These are phyloP conservation scores for Hypoxylon sp. DNA, from an alignment of 2,329 filamentous ascomycete species.

Conservation along the genomic window DNA sequence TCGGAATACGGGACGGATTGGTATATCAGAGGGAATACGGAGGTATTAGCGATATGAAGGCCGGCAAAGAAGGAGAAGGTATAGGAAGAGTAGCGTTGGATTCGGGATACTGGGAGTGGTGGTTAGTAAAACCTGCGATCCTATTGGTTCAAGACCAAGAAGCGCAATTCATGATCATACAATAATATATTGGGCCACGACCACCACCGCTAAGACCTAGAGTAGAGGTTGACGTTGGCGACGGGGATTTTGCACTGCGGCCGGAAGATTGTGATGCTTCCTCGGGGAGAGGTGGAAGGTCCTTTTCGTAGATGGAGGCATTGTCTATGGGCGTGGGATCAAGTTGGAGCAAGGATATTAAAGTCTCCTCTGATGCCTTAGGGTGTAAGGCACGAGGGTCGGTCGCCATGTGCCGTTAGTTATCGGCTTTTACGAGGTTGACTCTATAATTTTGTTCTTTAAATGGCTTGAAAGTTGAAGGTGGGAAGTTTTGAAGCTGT, in stretches of 20 bases:
- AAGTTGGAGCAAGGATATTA: conserved; percentile 80
- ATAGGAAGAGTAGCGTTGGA: conserved; percentile 93
- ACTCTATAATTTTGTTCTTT: not conserved
- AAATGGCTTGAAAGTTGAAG: not conserved
- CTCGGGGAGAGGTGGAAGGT: conserved; percentile 58
- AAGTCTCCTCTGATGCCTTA: conserved; percentile 67
- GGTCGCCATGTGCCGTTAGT: conserved; percentile 45
- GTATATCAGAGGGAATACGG: conserved; percentile 82
- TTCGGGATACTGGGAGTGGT: conserved; percentile 71
- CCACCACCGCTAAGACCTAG: conserved; percentile 73
- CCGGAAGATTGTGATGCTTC: conserved; percentile 55
- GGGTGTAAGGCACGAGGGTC: conserved; percentile 57
- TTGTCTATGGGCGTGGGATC: conserved; percentile 84
- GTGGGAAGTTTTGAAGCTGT: conserved; percentile 6
- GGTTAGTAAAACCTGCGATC: conserved; percentile 37
- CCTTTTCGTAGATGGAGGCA: conserved; percentile 65
- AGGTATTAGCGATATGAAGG: conserved; percentile 85
- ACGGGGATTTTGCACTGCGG: conserved; percentile 59
- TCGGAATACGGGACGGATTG: conserved; percentile 82
- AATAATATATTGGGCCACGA: conserved; percentile 82
- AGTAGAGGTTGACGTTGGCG: conserved; percentile 56
- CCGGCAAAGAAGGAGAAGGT: conserved; percentile 82
- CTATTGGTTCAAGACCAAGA: conserved; percentile 24
- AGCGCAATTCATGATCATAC: conserved; percentile 64
- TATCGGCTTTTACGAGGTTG: not conserved